phyloP scores from a whole-genome alignment of 805 yeast species.

The Spathaspora hagerdaliae region DNA sequence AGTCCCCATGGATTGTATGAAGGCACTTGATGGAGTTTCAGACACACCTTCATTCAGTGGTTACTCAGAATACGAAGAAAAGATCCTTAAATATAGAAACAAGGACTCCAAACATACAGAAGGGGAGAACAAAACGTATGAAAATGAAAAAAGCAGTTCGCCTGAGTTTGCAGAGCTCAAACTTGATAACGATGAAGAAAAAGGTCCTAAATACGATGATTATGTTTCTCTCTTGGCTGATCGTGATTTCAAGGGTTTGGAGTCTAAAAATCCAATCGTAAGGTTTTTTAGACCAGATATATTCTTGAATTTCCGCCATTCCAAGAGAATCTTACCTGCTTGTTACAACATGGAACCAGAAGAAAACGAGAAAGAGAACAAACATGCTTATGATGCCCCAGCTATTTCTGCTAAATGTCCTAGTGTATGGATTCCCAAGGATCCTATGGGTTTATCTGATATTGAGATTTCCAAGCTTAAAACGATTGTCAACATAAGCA shows the following conservation, averaged over 20 bases:
- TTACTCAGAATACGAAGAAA: conserved; percentile 27
- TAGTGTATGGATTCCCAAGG: conserved; percentile 88
- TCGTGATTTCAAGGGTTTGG: conserved; percentile 43
- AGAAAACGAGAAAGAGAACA: conserved; percentile 42
- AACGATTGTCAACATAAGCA: conserved; percentile 57
- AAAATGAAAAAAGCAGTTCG: conserved; percentile 4
- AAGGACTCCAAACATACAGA: conserved; percentile 9
- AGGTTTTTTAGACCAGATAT: conserved; percentile 58
- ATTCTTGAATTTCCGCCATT: conserved; percentile 43
- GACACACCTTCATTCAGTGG: conserved; percentile 55
- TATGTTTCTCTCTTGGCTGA: conserved; percentile 65
- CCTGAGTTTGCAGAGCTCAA: conserved; percentile 3
- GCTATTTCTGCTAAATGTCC: conserved; percentile 68
- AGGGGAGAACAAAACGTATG: conserved; percentile 16
- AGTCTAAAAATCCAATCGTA: conserved; percentile 41
- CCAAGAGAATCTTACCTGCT: conserved; percentile 32
- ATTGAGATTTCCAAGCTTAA: conserved; percentile 53
- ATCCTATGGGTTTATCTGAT: conserved; percentile 77
- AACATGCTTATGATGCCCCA: conserved; percentile 74
- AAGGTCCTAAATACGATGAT: conserved; percentile 6
- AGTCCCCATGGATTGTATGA: conserved; percentile 72
- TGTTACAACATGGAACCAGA: conserved; percentile 31
- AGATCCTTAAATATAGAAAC: conserved; percentile 19
- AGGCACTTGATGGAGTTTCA: conserved; percentile 66
- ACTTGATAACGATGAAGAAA: conserved; percentile 5